These are phyloP conservation scores for Neurospora sp. DNA, from an alignment of 495 filamentous ascomycete species.

Conservation along the genomic window DNA sequence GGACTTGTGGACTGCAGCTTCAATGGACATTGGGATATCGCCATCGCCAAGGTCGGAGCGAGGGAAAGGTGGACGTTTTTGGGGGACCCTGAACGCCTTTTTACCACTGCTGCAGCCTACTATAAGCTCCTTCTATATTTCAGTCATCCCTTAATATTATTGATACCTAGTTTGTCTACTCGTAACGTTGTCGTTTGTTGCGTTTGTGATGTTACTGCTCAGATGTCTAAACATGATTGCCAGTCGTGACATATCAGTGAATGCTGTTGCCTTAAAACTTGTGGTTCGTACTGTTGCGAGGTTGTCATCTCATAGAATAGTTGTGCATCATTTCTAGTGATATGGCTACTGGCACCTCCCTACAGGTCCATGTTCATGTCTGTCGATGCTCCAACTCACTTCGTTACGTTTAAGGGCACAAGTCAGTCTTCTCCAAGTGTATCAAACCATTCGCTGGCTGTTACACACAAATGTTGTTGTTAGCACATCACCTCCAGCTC, in stretches of 20 bases:
- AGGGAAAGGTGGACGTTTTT: neutral
- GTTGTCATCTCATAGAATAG: neutral
- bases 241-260: neutral
- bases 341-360: neutral
- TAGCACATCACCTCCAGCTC: constrained; percentile 2
- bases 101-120: neutral
- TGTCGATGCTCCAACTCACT: neutral
- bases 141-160: neutral
- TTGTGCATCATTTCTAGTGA: neutral
- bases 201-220: neutral
- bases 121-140: neutral
- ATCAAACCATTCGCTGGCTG: constrained; percentile 45
- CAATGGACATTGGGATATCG: neutral
- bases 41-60: neutral
- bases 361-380: constrained; percentile 16
- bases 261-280: neutral
- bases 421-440: constrained; percentile 34
- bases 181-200: neutral
- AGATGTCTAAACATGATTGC: neutral
- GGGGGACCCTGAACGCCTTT: neutral
- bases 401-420: neutral
- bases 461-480: neutral
- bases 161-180: neutral
- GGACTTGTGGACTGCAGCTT: neutral
- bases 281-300: neutral